Evolutionary conservation across 2,329 filamentous ascomycete genomes (phyloP).

Genomic region (Trichothecium roseum): DNA sequence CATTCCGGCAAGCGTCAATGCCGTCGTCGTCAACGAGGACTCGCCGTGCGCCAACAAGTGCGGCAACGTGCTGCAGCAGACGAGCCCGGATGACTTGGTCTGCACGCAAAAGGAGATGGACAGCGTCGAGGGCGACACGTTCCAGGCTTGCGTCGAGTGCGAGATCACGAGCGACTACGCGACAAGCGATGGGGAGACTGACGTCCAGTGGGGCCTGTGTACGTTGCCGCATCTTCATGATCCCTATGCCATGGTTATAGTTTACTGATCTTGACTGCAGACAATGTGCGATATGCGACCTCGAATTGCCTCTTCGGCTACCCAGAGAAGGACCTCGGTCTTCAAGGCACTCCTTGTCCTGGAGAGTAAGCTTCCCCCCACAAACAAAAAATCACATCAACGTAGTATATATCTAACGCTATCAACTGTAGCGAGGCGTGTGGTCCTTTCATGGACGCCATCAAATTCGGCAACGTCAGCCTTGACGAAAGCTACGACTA

Average conservation of each 20-base stretch:
- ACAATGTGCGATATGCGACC: constrained; percentile 46
- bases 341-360: constrained; percentile 34
- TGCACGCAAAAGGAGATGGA: constrained; percentile 24
- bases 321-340: constrained; percentile 26
- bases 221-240: constrained; percentile 16
- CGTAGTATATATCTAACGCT: neutral
- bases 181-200: constrained; percentile 29
- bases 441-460: constrained; percentile 31
- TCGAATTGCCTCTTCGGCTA: constrained; percentile 45
- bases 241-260: constrained; percentile 1
- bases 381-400: neutral
- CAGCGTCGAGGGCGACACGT: constrained; percentile 31
- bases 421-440: constrained; percentile 39
- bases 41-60: constrained; percentile 41
- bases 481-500: constrained; percentile 39
- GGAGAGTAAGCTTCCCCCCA: constrained; percentile 30
- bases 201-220: constrained; percentile 47
- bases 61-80: constrained; percentile 41
- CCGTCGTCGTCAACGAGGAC: constrained; percentile 31
- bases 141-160: constrained; percentile 40
- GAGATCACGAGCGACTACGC: constrained; percentile 38
- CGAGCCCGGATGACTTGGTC: constrained; percentile 34
- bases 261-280: constrained; percentile 21
- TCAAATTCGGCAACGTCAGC: constrained; percentile 40
- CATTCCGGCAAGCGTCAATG: constrained; percentile 8